A percentile compares a stretch with the other conserved stretches of the same genome.
phyloP scores from a whole-genome alignment of 139 green algal species.

The Raphidocelis subcapitata region DNA sequence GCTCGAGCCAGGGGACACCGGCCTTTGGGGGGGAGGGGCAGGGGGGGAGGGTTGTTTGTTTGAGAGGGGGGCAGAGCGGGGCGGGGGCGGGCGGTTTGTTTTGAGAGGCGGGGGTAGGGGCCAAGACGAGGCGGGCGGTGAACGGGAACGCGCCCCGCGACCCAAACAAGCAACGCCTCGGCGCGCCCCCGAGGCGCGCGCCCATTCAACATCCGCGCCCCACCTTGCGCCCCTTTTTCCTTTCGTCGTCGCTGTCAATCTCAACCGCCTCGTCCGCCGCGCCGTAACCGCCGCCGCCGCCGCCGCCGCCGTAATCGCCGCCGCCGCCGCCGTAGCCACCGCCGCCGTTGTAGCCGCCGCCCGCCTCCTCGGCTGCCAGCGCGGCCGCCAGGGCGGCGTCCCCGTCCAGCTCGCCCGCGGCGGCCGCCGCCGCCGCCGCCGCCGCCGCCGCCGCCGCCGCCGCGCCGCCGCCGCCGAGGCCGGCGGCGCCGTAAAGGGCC shows the following conservation, averaged over 20 bases:
- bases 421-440: constrained; percentile 14
- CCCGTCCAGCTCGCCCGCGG: constrained; percentile 8
- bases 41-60: too few relatives aligned
- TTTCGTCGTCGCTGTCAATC: constrained; percentile 28
- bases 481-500: background rate
- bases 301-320: background rate
- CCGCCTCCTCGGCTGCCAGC: background rate
- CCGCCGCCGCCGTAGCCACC: too few relatives aligned
- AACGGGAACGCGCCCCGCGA: too few relatives aligned
- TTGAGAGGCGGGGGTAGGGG: too few relatives aligned
- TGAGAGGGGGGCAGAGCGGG: too few relatives aligned
- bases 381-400: background rate
- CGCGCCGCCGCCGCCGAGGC: background rate
- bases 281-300: background rate
- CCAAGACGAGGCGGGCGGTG: too few relatives aligned
- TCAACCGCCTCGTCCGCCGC: constrained; percentile 15
- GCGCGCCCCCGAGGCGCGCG: too few relatives aligned
- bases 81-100: too few relatives aligned
- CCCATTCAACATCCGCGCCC: background rate
- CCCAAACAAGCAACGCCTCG: too few relatives aligned
- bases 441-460: background rate
- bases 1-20: constrained; percentile 46
- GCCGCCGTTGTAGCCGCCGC: background rate
- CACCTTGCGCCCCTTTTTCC: constrained; percentile 21
- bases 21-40: too few relatives aligned